Evolutionary conservation across 1,139 yeast species (phyloP).

Genomic region (Debaryomycetaceae sp.): DNA sequence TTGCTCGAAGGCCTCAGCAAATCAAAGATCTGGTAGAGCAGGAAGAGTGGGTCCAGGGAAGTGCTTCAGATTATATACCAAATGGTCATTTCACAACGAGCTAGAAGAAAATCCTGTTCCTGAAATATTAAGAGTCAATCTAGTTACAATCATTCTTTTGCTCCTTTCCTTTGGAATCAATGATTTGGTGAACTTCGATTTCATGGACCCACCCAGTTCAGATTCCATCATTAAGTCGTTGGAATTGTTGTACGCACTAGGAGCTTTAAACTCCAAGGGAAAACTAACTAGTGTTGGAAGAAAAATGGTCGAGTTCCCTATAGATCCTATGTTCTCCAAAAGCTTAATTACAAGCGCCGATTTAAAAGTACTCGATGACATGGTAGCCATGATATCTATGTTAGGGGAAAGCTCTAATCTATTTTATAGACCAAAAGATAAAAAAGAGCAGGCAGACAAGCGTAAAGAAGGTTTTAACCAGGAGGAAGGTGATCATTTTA

Average conservation of each 20-base stretch:
- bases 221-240: constrained; percentile 72
- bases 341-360: constrained; percentile 62
- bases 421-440: constrained; percentile 72
- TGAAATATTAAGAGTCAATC: constrained; percentile 80
- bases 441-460: constrained; percentile 61
- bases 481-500: constrained; percentile 68
- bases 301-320: constrained; percentile 88
- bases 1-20: constrained; percentile 91
- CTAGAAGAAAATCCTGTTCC: constrained; percentile 79
- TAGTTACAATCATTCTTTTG: constrained; percentile 70
- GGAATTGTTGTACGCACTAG: constrained; percentile 77
- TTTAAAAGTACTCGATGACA: constrained; percentile 59
- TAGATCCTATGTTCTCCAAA: constrained; percentile 86
- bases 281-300: constrained; percentile 75
- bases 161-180: constrained; percentile 78
- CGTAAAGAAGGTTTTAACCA: constrained; percentile 54
- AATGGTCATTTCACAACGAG: constrained; percentile 79
- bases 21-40: constrained; percentile 96
- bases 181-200: constrained; percentile 79
- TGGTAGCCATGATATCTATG: constrained; percentile 74
- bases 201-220: constrained; percentile 80
- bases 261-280: constrained; percentile 83
- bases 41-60: constrained; percentile 97
- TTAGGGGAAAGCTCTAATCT: constrained; percentile 75
- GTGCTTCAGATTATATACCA: constrained; percentile 85